Base-by-base conservation (phyloP, 192 early-diverging fungal species). In the Phycomyces blakesleeanus region DNA sequence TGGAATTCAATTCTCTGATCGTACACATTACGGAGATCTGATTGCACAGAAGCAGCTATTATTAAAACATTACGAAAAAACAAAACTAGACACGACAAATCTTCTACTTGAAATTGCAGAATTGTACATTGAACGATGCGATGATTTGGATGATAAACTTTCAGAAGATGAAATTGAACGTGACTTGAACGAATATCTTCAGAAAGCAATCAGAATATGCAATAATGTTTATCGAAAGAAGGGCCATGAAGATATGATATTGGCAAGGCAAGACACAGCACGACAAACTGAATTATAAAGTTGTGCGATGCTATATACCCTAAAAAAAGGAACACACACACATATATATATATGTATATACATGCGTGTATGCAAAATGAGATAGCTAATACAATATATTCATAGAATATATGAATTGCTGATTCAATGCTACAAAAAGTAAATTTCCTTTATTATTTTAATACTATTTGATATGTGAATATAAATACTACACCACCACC, bases 1-100 rank as follows among this genome's bases (percentile, higher is more conserved):
- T 50, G 64, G 22, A 15, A 72, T 72, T 57, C 34, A 59, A 12
- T 72, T 66, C 29, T 39, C 53, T 3, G 55, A 57, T 21, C 27
- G 38, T 25, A 50, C 59, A 0, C 63, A 63, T 18, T 72, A 51
- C n/a, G 54, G 18, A 21, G 26, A 59, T 14, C 58, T 66, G 25
- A 66, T 72, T 15, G 61, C 54, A 34, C 24, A 66, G 20, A 15
- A 20, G 22, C 65, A 50, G 10, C 41, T 24, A 34, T n/a, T 52
- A 12, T 57, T 59, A 7, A 49, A 55, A 25, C n/a, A 2, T 5
- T 26, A 40, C 18, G 27, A 29, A 5, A 41, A 37, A 9, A 37
- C 55, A 37, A 11, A 50, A 1, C 5, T 50, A 0, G 37, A 54
- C 15, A 53, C 58, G 40, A 59, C 69, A 14, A 14, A 66, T 0